Evolutionary conservation across 768 basidiomycete genomes (phyloP), one percentile per base, ranked within the genome.

Genomic region (Termitomyces sp.): DNA sequence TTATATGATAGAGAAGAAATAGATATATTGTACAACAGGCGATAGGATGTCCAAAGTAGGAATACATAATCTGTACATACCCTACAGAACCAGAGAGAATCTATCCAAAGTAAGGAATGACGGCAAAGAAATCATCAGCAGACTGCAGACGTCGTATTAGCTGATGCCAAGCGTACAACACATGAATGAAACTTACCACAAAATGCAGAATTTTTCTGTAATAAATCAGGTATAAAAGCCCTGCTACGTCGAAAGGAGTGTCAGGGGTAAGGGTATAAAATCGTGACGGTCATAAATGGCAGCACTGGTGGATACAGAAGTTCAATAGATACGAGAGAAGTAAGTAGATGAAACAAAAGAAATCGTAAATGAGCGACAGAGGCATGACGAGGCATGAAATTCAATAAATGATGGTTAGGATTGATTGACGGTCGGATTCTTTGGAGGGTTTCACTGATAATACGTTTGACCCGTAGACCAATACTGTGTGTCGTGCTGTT

Each of bases 181-280:
- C 18, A 27, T 30, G 18, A 30, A 27, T 27, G n/a, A 9, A 39
- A 20, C 51, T 27, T 52, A 30, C 51, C 37, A 39, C 27, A n/a
- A 40, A 34, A 52, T 40, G 26, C 18, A 52, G 37, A 27, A 4
- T n/a, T 20, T 20, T 16, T 27, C n/a, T 39, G 30, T 18, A 51
- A 57, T 60, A 57, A 63, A 53, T 52, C 57, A 58, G 59, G 59
- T 58, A 64, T 63, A 55, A 63, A 58, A 20, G 42, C 39, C 54
- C 36, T 33, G 22, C 37, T 43, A 9, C 27, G 30, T 42, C 34
- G 12, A 4, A 52, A 50, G 26, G 33, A 58, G 61, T 37, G 26
- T 27, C 50, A 52, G 48, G 47, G 37, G 54, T n/a, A 40, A 43
- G 59, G 58, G 59, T 57, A 60, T 60, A 58, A 5, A 22, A 54